A percentile compares a stretch with the other conserved stretches of the same genome.
Evolutionary conservation across 192 early-diverging fungal genomes (phyloP).

Genomic region (Linnemannia exigua): DNA sequence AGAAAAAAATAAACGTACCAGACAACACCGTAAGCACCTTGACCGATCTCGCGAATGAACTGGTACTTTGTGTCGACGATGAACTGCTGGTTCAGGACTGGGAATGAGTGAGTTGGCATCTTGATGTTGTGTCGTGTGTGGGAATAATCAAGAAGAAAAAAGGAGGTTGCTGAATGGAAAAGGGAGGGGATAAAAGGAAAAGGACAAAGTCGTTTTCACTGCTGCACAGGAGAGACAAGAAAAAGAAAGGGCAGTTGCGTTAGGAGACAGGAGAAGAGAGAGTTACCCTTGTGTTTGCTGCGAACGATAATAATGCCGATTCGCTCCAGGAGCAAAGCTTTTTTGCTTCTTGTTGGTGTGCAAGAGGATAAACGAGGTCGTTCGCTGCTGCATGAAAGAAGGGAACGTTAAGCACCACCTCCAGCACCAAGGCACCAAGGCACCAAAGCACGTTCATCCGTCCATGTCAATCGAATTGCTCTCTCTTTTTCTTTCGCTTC

Average conservation of each 20-base stretch:
- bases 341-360: background rate
- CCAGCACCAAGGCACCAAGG: background rate
- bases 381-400: background rate
- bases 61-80: conserved; percentile 72
- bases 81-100: conserved; percentile 62
- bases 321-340: background rate
- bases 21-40: conserved; percentile 93
- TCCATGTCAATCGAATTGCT: background rate
- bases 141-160: background rate
- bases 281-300: background rate
- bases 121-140: conserved; percentile 1
- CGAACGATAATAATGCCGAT: conserved; percentile 16
- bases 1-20: conserved; percentile 70
- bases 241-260: background rate
- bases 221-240: background rate
- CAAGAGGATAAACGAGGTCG: background rate
- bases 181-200: background rate
- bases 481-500: background rate
- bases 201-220: background rate
- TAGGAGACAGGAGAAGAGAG: background rate
- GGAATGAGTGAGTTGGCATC: conserved; percentile 63
- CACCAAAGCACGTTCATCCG: background rate
- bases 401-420: background rate
- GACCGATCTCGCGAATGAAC: conserved; percentile 87
- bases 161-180: background rate